phyloP scores from a whole-genome alignment of 768 basidiomycete genomes.

The Phanerochaete sordida region DNA sequence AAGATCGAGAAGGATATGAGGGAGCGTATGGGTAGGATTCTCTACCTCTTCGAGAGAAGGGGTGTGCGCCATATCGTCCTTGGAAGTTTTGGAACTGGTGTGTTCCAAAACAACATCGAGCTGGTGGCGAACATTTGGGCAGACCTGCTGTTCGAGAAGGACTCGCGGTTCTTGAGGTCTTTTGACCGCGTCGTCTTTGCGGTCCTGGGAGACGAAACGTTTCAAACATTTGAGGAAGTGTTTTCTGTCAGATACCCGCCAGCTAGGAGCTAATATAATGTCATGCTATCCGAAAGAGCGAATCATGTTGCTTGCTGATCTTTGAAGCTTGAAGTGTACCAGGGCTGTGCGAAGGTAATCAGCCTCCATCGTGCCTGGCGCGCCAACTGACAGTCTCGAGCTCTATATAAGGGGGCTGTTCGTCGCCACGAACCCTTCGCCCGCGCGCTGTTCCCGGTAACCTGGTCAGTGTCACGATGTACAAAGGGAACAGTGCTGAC shows the following conservation, averaged over 20 bases:
- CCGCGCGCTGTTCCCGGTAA: no score
- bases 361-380: no score
- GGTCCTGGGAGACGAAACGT: conserved; percentile 52
- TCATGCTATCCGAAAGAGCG: no score
- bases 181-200: conserved; percentile 70
- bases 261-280: no score
- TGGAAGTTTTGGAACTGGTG: conserved; percentile 78
- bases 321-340: no score
- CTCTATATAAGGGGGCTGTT: no score
- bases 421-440: no score
- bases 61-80: conserved; percentile 59
- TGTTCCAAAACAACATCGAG: conserved; percentile 61
- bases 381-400: no score
- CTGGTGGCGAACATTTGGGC: conserved; percentile 63
- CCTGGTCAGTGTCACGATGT: no score
- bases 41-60: conserved; percentile 61
- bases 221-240: conserved; percentile 34
- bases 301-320: no score
- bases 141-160: conserved; percentile 47
- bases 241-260: conserved; percentile 20
- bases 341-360: no score
- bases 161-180: conserved; percentile 49
- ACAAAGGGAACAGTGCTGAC: no score
- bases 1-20: conserved; percentile 56
- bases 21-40: conserved; percentile 67